Base-by-base conservation (phyloP, 371 early-diverging fungal species). In the Hamiltosporidium magnivora region DNA sequence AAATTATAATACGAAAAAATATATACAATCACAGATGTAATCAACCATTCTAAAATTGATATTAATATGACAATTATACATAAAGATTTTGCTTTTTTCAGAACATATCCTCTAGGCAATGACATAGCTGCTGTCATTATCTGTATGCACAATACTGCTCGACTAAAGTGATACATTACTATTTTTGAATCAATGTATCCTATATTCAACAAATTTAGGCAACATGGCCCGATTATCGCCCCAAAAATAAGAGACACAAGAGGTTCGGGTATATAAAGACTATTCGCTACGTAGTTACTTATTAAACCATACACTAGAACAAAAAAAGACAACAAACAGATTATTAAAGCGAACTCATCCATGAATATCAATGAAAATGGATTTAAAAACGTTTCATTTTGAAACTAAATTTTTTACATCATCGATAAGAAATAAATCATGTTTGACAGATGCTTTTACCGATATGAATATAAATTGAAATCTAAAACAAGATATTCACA, bases 281-380 rank as follows among this genome's bases (percentile, higher is more conserved):
- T 82, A 68, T 95, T 91, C 74, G 92, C 93, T 65, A 91, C 79
- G 73, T 89, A 84, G 75, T 91, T 84, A 25, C 93, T 92, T 52
- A 92, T 84, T 66, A 90, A 85, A 1, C 91, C 90, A 71, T 75
- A 81, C 36, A 76, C 49, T 39, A 81, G 60, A n/a, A 79, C 70
- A 58, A 81, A 81, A 25, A 54, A 25, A 25, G 36, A 54, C 25
- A 54, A 3, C 6, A 25, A n/a, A 25, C 54, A 54, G 25, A 25
- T 25, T 25, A 25, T 25, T 25, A 25, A 25, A 25, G 25, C 25
- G 25, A 25, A 25, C 25, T 25, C 25, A 25, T 25, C 25, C 25
- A 25, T 25, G 25, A 25, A 25, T 25, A 25, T 25, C 25, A 25
- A 25, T 25, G 25, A 25, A 25, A 25, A 25, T 25, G 25, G 25